A percentile compares a stretch with the other conserved stretches of the same genome.
phyloP scores from a whole-genome alignment of 129 eudicot species.

The Dittrichia graveolens region DNA sequence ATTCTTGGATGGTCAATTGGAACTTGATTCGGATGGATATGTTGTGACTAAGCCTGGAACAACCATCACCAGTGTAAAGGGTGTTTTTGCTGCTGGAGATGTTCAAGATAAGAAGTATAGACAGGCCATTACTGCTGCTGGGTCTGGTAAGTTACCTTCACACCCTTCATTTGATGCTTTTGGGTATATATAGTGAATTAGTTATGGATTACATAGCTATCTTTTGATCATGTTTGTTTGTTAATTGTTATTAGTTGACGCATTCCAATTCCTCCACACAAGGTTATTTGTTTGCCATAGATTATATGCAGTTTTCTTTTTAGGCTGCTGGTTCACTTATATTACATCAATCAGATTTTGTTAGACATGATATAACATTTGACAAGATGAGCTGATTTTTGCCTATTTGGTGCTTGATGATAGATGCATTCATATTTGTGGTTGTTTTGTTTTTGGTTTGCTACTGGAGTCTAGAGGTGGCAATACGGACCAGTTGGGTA shows the following conservation, averaged over 20 bases:
- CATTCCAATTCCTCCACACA: not conserved
- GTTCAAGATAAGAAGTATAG: slow-evolving; percentile 99
- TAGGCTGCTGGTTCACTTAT: too few species aligned
- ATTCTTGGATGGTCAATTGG: slow-evolving; percentile 85
- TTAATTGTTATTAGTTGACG: not conserved
- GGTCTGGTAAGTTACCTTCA: slow-evolving; percentile 57
- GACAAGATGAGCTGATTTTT: too few species aligned
- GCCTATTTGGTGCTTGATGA: too few species aligned
- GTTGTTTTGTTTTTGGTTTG: too few species aligned
- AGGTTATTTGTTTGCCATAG: not conserved
- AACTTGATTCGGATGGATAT: slow-evolving; percentile 84
- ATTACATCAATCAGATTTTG: too few species aligned
- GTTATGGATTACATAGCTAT: not conserved
- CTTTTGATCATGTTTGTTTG: not conserved
- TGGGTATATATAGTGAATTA: not conserved
- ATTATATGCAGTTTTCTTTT: not conserved
- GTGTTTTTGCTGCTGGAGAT: slow-evolving; percentile 99
- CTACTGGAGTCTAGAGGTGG: too few species aligned
- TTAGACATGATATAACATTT: too few species aligned
- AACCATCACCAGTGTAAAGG: slow-evolving; percentile 74
- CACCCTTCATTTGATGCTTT: not conserved
- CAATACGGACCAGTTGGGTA: too few species aligned
- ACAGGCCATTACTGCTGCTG: slow-evolving; percentile 97
- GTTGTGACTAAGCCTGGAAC: slow-evolving; percentile 85
- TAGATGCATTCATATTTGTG: too few species aligned